These are phyloP conservation scores for Castanea sativa DNA, from an alignment of 306 rosid genomes.

Conservation along the genomic window DNA sequence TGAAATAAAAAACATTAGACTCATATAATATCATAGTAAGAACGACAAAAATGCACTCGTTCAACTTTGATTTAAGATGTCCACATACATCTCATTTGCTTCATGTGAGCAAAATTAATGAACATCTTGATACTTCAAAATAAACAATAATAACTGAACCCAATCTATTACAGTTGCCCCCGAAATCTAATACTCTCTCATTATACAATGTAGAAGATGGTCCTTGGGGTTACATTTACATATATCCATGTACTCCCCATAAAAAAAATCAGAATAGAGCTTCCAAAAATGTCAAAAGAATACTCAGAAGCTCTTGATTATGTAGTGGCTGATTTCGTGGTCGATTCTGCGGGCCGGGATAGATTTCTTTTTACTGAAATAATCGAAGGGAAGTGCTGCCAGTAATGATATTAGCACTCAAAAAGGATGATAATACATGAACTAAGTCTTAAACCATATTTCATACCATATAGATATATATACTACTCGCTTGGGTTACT, in stretches of 20 bases:
- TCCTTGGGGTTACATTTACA: not conserved
- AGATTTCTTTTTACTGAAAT: not conserved
- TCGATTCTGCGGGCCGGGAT: not conserved
- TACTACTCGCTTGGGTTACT: constrained; percentile 3
- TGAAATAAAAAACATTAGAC: too few relatives aligned
- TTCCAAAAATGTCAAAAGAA: not conserved
- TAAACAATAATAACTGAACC: not conserved
- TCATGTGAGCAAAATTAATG: not conserved
- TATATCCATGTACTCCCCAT: not conserved
- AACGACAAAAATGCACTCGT: not conserved
- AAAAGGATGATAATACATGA: not conserved
- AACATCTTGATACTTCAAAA: not conserved
- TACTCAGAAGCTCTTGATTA: not conserved
- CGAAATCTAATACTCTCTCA: not conserved
- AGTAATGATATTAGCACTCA: not conserved
- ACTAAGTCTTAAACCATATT: not conserved
- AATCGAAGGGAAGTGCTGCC: not conserved
- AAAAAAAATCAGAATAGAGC: not conserved
- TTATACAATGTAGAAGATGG: not conserved
- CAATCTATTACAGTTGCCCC: not conserved
- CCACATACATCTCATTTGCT: not conserved
- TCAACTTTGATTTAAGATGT: not conserved
- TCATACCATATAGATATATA: not conserved
- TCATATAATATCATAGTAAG: not conserved
- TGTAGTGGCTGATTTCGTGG: not conserved